Conservation (phyloP, 352 stramenopile species). For the Phytophthora sojae region DNA sequence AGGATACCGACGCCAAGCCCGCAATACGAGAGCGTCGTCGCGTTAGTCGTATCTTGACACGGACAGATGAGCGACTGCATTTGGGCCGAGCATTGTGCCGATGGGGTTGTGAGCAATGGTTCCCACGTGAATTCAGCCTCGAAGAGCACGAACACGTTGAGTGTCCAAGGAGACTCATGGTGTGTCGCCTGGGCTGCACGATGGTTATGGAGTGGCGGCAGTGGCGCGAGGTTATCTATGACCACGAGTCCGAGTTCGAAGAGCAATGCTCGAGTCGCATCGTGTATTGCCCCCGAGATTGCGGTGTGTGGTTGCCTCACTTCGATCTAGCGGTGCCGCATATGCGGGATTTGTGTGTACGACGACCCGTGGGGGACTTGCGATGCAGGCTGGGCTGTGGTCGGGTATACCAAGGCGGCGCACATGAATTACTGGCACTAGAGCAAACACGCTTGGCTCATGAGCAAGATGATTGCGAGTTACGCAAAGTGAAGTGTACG, state of each 20-base stretch:
- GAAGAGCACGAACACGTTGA: constrained; percentile 63
- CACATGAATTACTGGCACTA: constrained; percentile 65
- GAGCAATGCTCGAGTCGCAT: constrained; percentile 63
- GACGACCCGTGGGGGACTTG: constrained; percentile 66
- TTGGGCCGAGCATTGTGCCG: constrained; percentile 50
- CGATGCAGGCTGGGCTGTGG: constrained; percentile 69
- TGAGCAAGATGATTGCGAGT: constrained; percentile 71
- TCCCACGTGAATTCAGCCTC: constrained; percentile 50
- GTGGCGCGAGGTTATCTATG: constrained; percentile 61
- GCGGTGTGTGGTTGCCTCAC: constrained; percentile 70
- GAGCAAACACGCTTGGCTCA: constrained; percentile 74
- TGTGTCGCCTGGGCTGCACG: constrained; percentile 74
- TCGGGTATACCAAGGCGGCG: constrained; percentile 57
- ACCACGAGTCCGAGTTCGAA: constrained; percentile 57
- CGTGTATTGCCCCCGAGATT: constrained; percentile 66
- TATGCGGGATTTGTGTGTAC: constrained; percentile 66
- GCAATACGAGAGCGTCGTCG: constrained; percentile 57
- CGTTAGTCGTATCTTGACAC: constrained; percentile 62
- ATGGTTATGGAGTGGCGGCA: constrained; percentile 51
- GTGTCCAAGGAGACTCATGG: constrained; percentile 63
- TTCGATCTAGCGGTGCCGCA: constrained; percentile 51
- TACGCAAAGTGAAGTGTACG: constrained; percentile 76
- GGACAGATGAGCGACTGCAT: constrained; percentile 48
- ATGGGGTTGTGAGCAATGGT: constrained; percentile 71
- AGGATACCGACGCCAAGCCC: constrained; percentile 54